Evolutionary conservation across 1,284 basidiomycete species (phyloP).

Genomic region (Apiotrichum porosum): DNA sequence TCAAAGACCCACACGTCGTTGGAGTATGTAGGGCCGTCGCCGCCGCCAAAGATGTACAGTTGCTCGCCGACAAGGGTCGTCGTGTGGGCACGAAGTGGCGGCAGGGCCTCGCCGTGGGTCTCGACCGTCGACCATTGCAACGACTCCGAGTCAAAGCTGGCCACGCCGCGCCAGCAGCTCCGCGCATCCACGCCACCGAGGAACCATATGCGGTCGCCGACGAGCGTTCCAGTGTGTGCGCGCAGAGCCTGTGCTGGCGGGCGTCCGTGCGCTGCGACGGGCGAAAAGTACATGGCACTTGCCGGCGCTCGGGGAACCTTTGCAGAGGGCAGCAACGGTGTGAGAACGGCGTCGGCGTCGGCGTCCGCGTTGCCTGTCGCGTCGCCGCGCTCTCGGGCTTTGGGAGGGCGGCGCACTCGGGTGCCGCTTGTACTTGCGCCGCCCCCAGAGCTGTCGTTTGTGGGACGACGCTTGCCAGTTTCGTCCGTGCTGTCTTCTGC

Average conservation of each 20-base stretch:
- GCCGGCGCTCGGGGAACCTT: constrained; percentile 27
- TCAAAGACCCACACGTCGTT: constrained; percentile 74
- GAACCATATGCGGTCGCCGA: constrained; percentile 76
- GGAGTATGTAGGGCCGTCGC: constrained; percentile 61
- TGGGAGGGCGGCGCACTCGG: constrained; percentile 10
- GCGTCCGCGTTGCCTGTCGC: neutral
- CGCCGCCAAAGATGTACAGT: constrained; percentile 80
- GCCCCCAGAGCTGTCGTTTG: too few relatives aligned
- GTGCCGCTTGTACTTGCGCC: too few relatives aligned
- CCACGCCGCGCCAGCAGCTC: constrained; percentile 66
- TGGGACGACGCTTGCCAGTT: constrained; percentile 4
- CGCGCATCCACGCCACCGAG: constrained; percentile 84
- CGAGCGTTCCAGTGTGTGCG: constrained; percentile 76
- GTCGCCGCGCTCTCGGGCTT: constrained; percentile 16
- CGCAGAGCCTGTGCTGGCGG: constrained; percentile 70
- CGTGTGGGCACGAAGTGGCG: constrained; percentile 80
- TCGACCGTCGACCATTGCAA: constrained; percentile 82
- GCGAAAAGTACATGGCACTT: constrained; percentile 76
- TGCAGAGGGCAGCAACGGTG: constrained; percentile 22
- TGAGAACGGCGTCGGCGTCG: constrained; percentile 3
- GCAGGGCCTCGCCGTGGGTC: constrained; percentile 66
- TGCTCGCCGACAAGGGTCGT: constrained; percentile 73
- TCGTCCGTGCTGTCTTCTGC: constrained; percentile 9
- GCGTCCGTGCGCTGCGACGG: constrained; percentile 70
- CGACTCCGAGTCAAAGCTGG: constrained; percentile 83